Base-by-base conservation (phyloP, 768 basidiomycete species). In the Russula sp. region DNA sequence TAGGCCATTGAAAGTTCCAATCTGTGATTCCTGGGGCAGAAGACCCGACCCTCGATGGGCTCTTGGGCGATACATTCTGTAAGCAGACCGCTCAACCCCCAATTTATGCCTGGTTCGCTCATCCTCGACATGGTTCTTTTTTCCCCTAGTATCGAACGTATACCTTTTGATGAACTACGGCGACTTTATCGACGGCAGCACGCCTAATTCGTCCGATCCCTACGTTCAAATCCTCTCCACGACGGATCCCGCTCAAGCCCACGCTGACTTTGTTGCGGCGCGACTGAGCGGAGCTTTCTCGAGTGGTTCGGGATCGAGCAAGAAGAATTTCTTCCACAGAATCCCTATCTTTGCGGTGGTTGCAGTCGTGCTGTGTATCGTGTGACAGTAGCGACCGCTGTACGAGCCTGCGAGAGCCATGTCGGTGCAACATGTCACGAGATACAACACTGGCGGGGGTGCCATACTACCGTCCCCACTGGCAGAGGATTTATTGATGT, bases 61-160 rank as follows among this genome's bases (percentile, higher is more conserved):
- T 90, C 51, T 77, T 90, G 42, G 88, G 88, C 62, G 89, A 89
- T 85, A 80, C 83, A 16, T 88, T 88, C 74, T 73, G 87, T 86
- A 68, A 70, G 84, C 77, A 7, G 28, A 61, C 1, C 50, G 8
- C 13, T 7, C 5, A 10, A 36, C 32, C 14, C 13, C 53, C 57
- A 30, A n/a, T 7, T 13, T 44, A n/a, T 46, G 20, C 20, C 11
- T 16, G 13, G 49, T 48, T 26, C n/a, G 24, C 8, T 42, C 11
- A 24, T 36, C 11, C 32, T 30, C 5, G n/a, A 24, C 42, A 44
- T 46, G 20, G 20, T 34, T 22, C 54, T 48, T 34, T 20, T 18
- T 8, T 9, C 54, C 51, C 44, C 24, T 68, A 88, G 87, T 88
- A 61, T 82, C 85, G 50, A 89, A 89, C 69, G 79, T 81, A 20